Conservation (phyloP, 2,329 filamentous ascomycete species). For the Pezicula radicicola region DNA sequence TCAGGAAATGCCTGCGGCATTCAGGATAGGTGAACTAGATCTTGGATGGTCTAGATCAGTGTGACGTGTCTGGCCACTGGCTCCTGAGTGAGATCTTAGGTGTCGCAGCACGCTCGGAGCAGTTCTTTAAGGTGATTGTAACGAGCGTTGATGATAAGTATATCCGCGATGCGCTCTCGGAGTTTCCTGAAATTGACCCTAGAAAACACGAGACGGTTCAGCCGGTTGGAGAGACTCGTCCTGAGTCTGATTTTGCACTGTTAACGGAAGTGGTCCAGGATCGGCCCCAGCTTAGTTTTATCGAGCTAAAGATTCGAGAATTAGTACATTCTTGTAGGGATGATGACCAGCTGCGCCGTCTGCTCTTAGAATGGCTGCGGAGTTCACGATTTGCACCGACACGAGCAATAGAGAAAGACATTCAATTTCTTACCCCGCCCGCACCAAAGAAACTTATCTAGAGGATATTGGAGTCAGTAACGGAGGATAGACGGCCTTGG, state of each 20-base stretch:
- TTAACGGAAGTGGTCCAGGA: background rate
- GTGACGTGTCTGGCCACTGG: slow-evolving; percentile 1
- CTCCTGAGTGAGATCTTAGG: slow-evolving; percentile 3
- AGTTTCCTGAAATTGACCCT: background rate
- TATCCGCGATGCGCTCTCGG: background rate
- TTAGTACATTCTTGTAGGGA: background rate
- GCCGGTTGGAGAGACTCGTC: background rate
- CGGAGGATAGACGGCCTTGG: background rate
- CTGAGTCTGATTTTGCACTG: background rate
- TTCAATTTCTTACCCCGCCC: background rate
- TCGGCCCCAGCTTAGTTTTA: background rate
- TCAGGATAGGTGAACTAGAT: background rate
- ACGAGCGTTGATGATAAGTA: background rate
- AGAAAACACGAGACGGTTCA: background rate
- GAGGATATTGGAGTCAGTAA: background rate
- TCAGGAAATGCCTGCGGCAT: background rate
- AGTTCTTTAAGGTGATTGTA: slow-evolving; percentile 3
- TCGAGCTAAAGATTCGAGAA: background rate
- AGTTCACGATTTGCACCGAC: background rate
- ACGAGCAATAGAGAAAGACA: background rate
- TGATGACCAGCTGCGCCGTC: background rate
- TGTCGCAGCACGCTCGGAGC: slow-evolving; percentile 1
- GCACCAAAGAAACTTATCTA: background rate
- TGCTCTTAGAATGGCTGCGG: background rate
- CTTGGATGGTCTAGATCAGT: slow-evolving; percentile 6